A percentile compares a stretch with the other conserved stretches of the same genome.
Conservation (phyloP, 2,329 filamentous ascomycete genomes). For the Sclerotiophoma versabilis region DNA sequence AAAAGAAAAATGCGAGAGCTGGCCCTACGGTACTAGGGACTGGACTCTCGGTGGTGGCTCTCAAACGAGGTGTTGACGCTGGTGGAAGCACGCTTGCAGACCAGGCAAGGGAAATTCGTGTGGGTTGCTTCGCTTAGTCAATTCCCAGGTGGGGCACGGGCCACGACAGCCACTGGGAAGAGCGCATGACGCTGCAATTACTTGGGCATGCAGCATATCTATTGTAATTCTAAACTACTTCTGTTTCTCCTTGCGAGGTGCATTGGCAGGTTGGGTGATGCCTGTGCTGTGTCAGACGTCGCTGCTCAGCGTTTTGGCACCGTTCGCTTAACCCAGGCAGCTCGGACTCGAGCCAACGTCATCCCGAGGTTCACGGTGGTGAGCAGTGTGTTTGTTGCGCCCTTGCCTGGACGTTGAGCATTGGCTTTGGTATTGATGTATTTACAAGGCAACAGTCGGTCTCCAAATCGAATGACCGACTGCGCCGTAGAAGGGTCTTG, state of each 20-base stretch:
- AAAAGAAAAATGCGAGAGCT: constrained; percentile 45
- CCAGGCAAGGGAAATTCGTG: constrained; percentile 24
- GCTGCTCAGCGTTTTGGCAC: constrained; percentile 13
- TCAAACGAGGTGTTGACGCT: constrained; percentile 40
- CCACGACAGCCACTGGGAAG: constrained; percentile 1
- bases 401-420: constrained; percentile 20
- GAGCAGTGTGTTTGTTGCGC: constrained; percentile 10
- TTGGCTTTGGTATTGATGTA: constrained; percentile 29
- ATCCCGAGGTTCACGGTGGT: constrained; percentile 22
- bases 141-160: constrained; percentile 19
- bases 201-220: background rate
- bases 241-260: background rate
- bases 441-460: constrained; percentile 29
- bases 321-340: constrained; percentile 16
- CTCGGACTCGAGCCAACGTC: constrained; percentile 25
- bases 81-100: constrained; percentile 27
- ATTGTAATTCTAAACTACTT: background rate
- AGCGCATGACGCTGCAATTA: constrained; percentile 21
- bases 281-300: constrained; percentile 8
- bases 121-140: constrained; percentile 41
- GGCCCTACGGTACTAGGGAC: constrained; percentile 49
- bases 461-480: constrained; percentile 17
- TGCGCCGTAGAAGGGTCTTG: constrained; percentile 14
- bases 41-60: constrained; percentile 47
- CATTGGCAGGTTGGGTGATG: background rate